Conservation (phyloP, 345 rosid species). For the Pugionium dolabratum region DNA sequence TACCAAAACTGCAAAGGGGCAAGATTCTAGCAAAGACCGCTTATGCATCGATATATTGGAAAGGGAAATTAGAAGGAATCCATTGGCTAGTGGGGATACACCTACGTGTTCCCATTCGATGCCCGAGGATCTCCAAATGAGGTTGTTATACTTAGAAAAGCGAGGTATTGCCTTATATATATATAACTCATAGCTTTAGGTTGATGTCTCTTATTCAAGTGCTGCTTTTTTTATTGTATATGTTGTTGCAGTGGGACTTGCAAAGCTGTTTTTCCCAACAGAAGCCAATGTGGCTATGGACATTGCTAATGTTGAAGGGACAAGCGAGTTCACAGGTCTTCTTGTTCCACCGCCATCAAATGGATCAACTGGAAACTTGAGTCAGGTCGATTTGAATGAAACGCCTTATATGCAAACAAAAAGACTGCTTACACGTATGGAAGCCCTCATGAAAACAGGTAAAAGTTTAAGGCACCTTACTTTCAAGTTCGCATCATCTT, state of each 20-base stretch:
- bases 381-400: slow-evolving; percentile 87
- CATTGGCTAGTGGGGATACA: slow-evolving; percentile 53
- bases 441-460: slow-evolving; percentile 95
- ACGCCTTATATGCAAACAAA: slow-evolving; percentile 72
- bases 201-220: background rate
- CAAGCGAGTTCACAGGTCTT: slow-evolving; percentile 64
- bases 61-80: slow-evolving; percentile 79
- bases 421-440: slow-evolving; percentile 69
- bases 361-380: slow-evolving; percentile 62
- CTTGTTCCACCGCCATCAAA: slow-evolving; percentile 53
- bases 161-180: slow-evolving; percentile 55
- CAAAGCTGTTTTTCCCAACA: slow-evolving; percentile 74
- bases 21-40: slow-evolving; percentile 75
- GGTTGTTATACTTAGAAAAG: slow-evolving; percentile 83
- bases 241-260: slow-evolving; percentile 74
- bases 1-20: slow-evolving; percentile 65
- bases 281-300: slow-evolving; percentile 97
- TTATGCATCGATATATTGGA: slow-evolving; percentile 84
- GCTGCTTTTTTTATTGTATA: slow-evolving; percentile 7
- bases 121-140: slow-evolving; percentile 86
- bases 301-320: slow-evolving; percentile 71
- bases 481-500: background rate
- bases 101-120: slow-evolving; percentile 52
- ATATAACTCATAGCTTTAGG: slow-evolving; percentile 6
- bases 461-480: background rate